A percentile compares a stretch with the other conserved stretches of the same genome.
These are phyloP conservation scores for Globisporangium canariense DNA, from an alignment of 352 stramenopile genomes.

Conservation along the genomic window DNA sequence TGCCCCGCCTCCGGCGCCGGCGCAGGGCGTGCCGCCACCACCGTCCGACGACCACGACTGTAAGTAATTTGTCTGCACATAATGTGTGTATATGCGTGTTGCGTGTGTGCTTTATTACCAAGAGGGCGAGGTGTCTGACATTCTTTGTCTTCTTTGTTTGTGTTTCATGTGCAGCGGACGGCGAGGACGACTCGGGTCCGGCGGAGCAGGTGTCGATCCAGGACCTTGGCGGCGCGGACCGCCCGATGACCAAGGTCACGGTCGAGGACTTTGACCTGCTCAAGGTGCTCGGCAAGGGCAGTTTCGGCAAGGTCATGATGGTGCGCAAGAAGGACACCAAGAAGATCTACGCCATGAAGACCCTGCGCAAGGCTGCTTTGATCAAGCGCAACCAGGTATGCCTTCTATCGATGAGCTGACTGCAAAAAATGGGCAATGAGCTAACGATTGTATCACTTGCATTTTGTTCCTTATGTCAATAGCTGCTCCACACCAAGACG, in stretches of 20 bases:
- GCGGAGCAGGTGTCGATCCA: conserved; percentile 80
- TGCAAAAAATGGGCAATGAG: neutral
- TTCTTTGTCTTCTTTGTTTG: conserved; percentile 9
- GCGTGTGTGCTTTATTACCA: neutral
- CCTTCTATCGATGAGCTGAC: neutral
- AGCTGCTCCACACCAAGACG: conserved; percentile 91
- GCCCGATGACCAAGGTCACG: conserved; percentile 77
- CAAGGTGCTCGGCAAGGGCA: conserved; percentile 94
- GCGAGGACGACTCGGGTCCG: conserved; percentile 78
- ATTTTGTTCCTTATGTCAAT: neutral
- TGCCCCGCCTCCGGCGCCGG: conserved; percentile 11
- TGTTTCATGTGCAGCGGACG: conserved; percentile 41
- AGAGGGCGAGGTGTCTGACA: neutral
- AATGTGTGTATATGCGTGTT: neutral
- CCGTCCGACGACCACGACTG: conserved; percentile 52
- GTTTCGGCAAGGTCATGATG: conserved; percentile 96
- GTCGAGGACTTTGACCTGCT: conserved; percentile 92
- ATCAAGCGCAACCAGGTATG: conserved; percentile 90
- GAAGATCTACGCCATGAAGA: conserved; percentile 96
- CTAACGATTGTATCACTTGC: neutral
- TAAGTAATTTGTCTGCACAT: conserved; percentile 25
- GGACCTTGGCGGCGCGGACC: conserved; percentile 65
- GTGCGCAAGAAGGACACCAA: conserved; percentile 92
- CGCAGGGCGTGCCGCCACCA: conserved; percentile 15
- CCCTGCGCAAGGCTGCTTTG: conserved; percentile 89